A percentile compares a stretch with the other conserved stretches of the same genome.
Conservation (phyloP, 805 yeast genomes). For the Teunomyces stri region DNA sequence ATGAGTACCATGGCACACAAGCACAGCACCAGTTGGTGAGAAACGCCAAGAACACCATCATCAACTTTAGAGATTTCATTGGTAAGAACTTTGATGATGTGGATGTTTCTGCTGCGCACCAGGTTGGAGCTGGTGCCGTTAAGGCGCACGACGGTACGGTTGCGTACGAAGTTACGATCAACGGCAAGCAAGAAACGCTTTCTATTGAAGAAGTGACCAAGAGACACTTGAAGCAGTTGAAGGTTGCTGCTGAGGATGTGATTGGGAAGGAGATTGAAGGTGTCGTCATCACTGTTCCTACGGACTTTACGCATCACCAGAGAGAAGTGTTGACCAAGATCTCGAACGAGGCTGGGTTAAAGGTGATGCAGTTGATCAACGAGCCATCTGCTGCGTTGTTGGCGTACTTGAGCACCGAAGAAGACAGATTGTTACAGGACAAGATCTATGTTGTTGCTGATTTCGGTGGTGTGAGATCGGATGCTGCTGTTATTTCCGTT, state of each 20-base stretch:
- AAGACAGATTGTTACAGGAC: constrained; percentile 53
- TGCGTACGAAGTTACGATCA: constrained; percentile 59
- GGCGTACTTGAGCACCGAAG: constrained; percentile 60
- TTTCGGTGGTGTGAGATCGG: constrained; percentile 94
- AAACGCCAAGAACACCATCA: constrained; percentile 81
- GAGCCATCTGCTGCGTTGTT: constrained; percentile 92
- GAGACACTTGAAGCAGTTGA: constrained; percentile 81
- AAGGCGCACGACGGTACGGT: constrained; percentile 60
- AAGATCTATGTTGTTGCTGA: constrained; percentile 89
- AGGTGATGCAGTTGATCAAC: constrained; percentile 80
- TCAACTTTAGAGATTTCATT: constrained; percentile 90
- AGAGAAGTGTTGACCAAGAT: constrained; percentile 58
- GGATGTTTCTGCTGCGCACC: constrained; percentile 54
- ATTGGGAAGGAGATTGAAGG: constrained; percentile 79
- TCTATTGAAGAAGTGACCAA: constrained; percentile 75
- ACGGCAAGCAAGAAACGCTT: constrained; percentile 50
- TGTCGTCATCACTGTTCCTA: constrained; percentile 86
- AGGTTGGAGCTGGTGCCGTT: constrained; percentile 59
- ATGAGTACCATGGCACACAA: constrained; percentile 97
- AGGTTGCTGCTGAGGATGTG: constrained; percentile 88
- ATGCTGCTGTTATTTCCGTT: constrained; percentile 88
- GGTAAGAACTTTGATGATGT: constrained; percentile 72
- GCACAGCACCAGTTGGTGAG: constrained; percentile 90
- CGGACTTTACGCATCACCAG: constrained; percentile 77
- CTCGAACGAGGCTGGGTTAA: constrained; percentile 69